phyloP scores from a whole-genome alignment of 2,329 filamentous ascomycete species.

The Beauveria medogensis region DNA sequence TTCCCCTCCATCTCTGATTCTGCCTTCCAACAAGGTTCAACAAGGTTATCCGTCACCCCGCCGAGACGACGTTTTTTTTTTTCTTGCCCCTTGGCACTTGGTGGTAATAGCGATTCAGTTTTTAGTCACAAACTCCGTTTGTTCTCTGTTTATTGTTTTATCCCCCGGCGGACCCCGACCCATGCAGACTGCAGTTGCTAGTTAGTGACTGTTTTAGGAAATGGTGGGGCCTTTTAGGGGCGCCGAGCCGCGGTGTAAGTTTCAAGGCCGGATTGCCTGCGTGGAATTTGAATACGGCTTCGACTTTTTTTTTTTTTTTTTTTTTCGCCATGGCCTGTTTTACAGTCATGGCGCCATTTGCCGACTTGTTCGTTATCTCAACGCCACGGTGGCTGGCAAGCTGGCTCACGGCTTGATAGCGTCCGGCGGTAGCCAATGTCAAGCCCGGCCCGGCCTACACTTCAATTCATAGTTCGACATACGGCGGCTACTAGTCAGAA shows the following conservation, averaged over 20 bases:
- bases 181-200: background rate
- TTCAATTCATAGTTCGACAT: background rate
- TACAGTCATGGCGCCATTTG: background rate
- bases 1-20: too few species aligned
- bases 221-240: background rate
- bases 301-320: too few species aligned
- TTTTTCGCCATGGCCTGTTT: background rate
- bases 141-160: too few species aligned
- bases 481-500: background rate
- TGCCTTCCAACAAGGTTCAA: background rate
- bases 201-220: conserved; percentile 7
- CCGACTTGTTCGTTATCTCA: background rate
- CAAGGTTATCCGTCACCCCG: background rate
- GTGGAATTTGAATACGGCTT: too few species aligned
- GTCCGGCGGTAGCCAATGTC: background rate
- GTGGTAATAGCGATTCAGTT: background rate
- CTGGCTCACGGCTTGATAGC: background rate
- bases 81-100: background rate
- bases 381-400: background rate
- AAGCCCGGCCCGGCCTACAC: background rate
- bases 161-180: too few species aligned
- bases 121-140: background rate
- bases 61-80: background rate
- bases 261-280: too few species aligned
- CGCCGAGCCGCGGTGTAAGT: background rate